A percentile compares a stretch with the other conserved stretches of the same genome.
Evolutionary conservation across 225 moss, liverwort and hornwort species (phyloP).

Genomic region (Takakia lepidozioides): DNA sequence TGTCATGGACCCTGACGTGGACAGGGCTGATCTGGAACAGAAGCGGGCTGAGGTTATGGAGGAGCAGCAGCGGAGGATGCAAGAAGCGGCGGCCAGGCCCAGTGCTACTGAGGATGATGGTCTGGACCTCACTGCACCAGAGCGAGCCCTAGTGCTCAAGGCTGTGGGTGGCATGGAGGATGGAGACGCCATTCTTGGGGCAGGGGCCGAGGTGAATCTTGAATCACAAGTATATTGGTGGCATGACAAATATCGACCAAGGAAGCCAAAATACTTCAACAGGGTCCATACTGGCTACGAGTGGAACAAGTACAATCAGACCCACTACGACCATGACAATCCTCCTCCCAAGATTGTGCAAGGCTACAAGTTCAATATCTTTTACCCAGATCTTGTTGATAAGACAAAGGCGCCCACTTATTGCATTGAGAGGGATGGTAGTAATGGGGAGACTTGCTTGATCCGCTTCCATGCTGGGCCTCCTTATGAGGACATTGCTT

Average conservation of each 20-base stretch:
- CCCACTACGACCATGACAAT: constrained; percentile 92
- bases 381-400: constrained; percentile 92
- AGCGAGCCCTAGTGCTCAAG: constrained; percentile 73
- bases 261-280: constrained; percentile 94
- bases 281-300: constrained; percentile 92
- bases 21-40: constrained; percentile 76
- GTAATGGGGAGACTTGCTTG: constrained; percentile 78
- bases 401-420: constrained; percentile 79
- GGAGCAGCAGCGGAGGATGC: constrained; percentile 80
- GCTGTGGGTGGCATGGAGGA: constrained; percentile 96
- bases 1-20: constrained; percentile 78
- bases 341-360: constrained; percentile 95
- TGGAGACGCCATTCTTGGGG: constrained; percentile 81
- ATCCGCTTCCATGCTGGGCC: constrained; percentile 93
- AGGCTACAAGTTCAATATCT: constrained; percentile 95
- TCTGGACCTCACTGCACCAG: constrained; percentile 64
- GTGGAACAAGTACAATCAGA: constrained; percentile 98
- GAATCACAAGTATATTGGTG: constrained; percentile 99
- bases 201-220: constrained; percentile 81
- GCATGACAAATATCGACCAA: constrained; percentile 92
- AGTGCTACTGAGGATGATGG: constrained; percentile 55
- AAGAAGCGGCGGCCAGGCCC: constrained; percentile 65
- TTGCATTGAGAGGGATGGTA: constrained; percentile 76
- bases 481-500: constrained; percentile 93
- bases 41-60: constrained; percentile 79